Base-by-base conservation (phyloP, 1,139 yeast genomes). In the Scheffersomyces stambukii region DNA sequence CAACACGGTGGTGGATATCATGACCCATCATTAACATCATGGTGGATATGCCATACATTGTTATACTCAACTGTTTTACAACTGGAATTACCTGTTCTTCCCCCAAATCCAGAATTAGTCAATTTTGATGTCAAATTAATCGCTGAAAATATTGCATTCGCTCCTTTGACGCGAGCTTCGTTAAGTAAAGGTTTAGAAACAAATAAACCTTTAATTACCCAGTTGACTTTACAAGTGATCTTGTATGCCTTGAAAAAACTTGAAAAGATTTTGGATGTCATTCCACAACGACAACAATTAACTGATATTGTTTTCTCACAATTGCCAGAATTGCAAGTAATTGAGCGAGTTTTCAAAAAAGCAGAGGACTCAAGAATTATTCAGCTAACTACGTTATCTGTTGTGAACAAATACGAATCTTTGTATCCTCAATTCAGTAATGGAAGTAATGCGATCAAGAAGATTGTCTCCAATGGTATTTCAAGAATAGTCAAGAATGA, bases 21-120 rank as follows among this genome's bases (percentile, higher is more conserved):
- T 54, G 89, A 81, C 32, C 93, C 95, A 2, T 70, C 77, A 26
- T 60, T 81, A 35, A 65, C 93, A 1, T 77, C 89, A 5, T 85
- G 83, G 62, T 89, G 95, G 89, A 64, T 88, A 19, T 81, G 91
- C 7, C 81, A 75, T 52, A 72, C 86, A 1, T 60, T 81, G 16
- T 55, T 86, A 6, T 60, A 81, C 29, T 68, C 79, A 1, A 71
- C 75, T 34, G 63, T 83, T 8, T 64, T 83, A 10, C 66, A 65
- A 24, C 46, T 81, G 2, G 73, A 78, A 2, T 46, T 77, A 8
- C 84, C 83, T 2, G 44, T 6, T 50, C 29, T 24, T 27, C 30
- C 14, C 13, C 6, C 24, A 19, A 25, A 32, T 19, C 25, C 26
- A 5, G 30, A 33, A 16, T 35, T 38, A 21, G 17, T 35, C 7